These are phyloP conservation scores for Fusarium verrucosum DNA, from an alignment of 2,329 filamentous ascomycete genomes.

Conservation along the genomic window DNA sequence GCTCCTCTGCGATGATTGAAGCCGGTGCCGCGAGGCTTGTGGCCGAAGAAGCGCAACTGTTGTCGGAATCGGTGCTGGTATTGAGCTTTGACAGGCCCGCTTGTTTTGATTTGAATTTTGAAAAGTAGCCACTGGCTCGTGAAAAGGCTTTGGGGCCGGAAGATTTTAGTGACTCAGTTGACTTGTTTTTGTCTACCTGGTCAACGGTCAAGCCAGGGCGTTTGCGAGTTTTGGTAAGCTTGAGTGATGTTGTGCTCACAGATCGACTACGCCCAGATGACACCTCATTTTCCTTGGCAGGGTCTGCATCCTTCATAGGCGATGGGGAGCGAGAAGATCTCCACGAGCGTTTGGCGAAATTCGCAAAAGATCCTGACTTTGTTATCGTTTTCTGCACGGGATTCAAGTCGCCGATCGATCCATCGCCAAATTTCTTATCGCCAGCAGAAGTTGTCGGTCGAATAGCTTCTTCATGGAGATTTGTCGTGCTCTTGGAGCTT, in stretches of 20 bases:
- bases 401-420: slow-evolving; percentile 37
- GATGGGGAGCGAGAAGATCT: slow-evolving; percentile 61
- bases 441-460: slow-evolving; percentile 43
- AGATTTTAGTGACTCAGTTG: slow-evolving; percentile 50
- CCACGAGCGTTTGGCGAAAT: slow-evolving; percentile 63
- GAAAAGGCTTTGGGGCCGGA: slow-evolving; percentile 52
- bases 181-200: slow-evolving; percentile 38
- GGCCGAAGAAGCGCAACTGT: slow-evolving; percentile 59
- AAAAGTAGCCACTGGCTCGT: slow-evolving; percentile 60
- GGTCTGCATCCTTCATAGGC: slow-evolving; percentile 49
- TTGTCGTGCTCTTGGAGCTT: slow-evolving; percentile 54
- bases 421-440: slow-evolving; percentile 35
- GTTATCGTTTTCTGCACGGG: slow-evolving; percentile 51
- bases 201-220: slow-evolving; percentile 44
- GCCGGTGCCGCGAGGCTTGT: slow-evolving; percentile 57
- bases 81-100: slow-evolving; percentile 53
- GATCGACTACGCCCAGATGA: slow-evolving; percentile 37
- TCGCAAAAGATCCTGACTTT: slow-evolving; percentile 59
- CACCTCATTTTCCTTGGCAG: slow-evolving; percentile 36
- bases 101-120: slow-evolving; percentile 59
- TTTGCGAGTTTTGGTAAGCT: slow-evolving; percentile 43
- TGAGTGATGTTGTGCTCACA: slow-evolving; percentile 39
- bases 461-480: slow-evolving; percentile 37
- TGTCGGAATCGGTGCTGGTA: slow-evolving; percentile 51
- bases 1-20: slow-evolving; percentile 49